Evolutionary conservation across 108 stramenopile species (phyloP).

Genomic region (Epithemia pelagica): DNA sequence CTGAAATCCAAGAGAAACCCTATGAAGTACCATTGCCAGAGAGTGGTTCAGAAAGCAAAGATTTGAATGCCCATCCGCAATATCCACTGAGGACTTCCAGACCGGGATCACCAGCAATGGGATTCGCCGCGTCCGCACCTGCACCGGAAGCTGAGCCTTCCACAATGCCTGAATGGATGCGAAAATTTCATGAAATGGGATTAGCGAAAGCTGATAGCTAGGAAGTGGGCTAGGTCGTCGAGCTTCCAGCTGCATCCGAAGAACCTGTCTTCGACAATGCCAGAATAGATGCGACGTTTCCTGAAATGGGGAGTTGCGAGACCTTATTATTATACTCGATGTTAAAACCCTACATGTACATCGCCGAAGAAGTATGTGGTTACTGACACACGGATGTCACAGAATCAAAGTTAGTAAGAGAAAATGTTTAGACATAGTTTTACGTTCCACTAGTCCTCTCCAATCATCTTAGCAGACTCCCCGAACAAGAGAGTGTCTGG

Average conservation of each 20-base stretch:
- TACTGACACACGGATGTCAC: no score
- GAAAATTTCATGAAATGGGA: background rate
- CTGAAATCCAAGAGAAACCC: background rate
- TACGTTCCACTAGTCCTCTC: slow-evolving; percentile 17
- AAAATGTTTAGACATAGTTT: no score
- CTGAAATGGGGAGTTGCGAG: no score
- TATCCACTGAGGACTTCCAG: background rate
- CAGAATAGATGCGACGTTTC: no score
- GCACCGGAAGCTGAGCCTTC: background rate
- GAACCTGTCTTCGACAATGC: no score
- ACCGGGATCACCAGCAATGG: background rate
- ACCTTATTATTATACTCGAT: no score
- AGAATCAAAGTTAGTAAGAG: no score
- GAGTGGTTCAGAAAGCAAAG: background rate
- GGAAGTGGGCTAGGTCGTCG: no score
- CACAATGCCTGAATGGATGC: background rate
- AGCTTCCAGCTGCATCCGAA: no score
- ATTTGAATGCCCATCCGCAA: no score
- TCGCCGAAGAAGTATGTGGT: no score
- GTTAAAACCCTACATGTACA: no score
- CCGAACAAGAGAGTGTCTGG: slow-evolving; percentile 77
- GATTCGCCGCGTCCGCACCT: background rate
- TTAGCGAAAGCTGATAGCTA: background rate
- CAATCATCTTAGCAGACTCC: slow-evolving; percentile 62
- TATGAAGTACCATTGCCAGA: background rate